A percentile compares a stretch with the other conserved stretches of the same genome.
These are phyloP conservation scores for Colletotrichum aenigma DNA, from an alignment of 2,329 filamentous ascomycete species.

Conservation along the genomic window DNA sequence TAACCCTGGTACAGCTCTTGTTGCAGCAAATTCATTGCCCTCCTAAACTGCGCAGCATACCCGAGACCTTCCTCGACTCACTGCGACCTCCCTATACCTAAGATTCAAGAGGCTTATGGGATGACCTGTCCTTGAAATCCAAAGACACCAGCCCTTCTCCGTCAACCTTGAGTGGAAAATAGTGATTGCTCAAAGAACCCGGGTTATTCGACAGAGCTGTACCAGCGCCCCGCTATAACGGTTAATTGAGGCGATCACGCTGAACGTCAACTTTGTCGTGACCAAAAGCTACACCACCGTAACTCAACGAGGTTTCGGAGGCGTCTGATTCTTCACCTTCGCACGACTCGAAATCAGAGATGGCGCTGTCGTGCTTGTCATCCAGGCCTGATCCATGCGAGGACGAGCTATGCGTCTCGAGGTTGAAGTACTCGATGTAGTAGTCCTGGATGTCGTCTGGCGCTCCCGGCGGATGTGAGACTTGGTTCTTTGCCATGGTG, in stretches of 20 bases:
- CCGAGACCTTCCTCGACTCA: neutral
- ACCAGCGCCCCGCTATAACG: neutral
- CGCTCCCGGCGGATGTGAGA: neutral
- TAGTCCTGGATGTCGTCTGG: neutral
- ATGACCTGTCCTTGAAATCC: neutral
- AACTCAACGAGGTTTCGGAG: neutral
- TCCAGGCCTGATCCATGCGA: no score
- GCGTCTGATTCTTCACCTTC: neutral
- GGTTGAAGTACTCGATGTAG: neutral
- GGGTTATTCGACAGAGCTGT: neutral
- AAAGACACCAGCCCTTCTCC: neutral
- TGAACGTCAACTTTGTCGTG: neutral
- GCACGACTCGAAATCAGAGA: neutral
- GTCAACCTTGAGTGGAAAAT: neutral
- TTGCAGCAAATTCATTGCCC: neutral
- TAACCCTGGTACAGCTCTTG: neutral
- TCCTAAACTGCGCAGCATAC: rapidly evolving
- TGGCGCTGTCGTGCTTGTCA: neutral
- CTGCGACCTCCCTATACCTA: rapidly evolving
- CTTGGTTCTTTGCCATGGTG: neutral
- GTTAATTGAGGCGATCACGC: neutral
- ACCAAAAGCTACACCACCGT: neutral
- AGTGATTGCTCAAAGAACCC: neutral
- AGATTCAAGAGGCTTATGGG: neutral
- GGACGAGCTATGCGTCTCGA: neutral